Base-by-base conservation (phyloP, 805 yeast genomes). In the Teunomyces tritomae region DNA sequence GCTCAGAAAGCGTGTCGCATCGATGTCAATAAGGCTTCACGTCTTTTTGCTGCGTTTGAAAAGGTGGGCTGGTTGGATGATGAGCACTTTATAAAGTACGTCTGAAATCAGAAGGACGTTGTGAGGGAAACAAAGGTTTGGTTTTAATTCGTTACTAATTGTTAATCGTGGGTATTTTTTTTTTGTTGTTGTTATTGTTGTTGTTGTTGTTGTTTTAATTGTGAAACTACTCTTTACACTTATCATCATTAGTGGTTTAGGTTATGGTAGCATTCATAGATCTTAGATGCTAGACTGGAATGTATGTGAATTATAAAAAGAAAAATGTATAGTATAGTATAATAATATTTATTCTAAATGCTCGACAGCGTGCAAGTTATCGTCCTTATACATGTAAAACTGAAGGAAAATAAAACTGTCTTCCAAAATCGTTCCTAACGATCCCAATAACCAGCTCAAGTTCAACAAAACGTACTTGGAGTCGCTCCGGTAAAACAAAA, bases 1-100 rank as follows among this genome's bases (percentile, higher is more conserved):
- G 96, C 97, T 6, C 98, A 92, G 69, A 94, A 94, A 73, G 97
- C 97, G 5, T 92, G 98, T 66, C 82, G 96, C 54, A 91, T 94
- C 55, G 98, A 94, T 67, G 98, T 92, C 39, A 94, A 94, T 68
- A 94, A 94, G 67, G 97, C 97, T 1, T 85, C 95, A 43, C 79
- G 97, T 55, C 73, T 92, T 47, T 92, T 81, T 71, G 95, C 92
- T 26, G 89, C 97, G 17, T 94, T 82, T 62, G 96, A 92, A 65
- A 82, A 81, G 64, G 92, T 87, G 40, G 97, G 97, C 36, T 89
- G 97, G 92, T 82, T 92, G 54, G 78, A 87, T 10, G 96, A 92
- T 65, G 68, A 73, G 16, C 80, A 83, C 67, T 89, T 89, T 47
- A 48, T 52, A 44, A 43, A 57, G 49, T 57, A 40, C 37, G 46